Evolutionary conservation across 1,284 basidiomycete species (phyloP).

Genomic region (Sporisorium graminicola): DNA sequence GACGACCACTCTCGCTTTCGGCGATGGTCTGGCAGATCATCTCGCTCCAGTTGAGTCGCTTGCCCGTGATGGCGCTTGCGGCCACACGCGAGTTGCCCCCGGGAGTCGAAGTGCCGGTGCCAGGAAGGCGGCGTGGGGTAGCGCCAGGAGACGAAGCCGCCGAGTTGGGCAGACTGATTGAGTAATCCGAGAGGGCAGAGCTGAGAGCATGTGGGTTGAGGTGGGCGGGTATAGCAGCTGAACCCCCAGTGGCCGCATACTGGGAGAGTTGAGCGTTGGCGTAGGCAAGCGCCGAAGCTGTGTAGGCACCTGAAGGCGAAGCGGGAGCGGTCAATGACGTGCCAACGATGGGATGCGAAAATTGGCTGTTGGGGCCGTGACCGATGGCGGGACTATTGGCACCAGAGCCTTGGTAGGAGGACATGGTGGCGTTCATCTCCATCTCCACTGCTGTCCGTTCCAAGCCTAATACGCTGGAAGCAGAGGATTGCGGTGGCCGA

Average conservation of each 20-base stretch:
- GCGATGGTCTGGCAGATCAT: constrained; percentile 68
- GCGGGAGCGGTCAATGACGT: constrained; percentile 46
- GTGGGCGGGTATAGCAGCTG: constrained; percentile 48
- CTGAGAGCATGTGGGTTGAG: constrained; percentile 57
- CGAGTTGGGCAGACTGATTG: constrained; percentile 52
- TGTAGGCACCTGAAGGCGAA: constrained; percentile 47
- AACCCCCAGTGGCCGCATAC: constrained; percentile 49
- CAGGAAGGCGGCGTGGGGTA: constrained; percentile 48
- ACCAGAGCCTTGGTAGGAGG: constrained; percentile 51
- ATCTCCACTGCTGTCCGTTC: constrained; percentile 29
- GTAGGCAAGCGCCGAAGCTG: constrained; percentile 54
- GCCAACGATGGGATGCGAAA: constrained; percentile 23
- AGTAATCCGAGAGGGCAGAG: constrained; percentile 58
- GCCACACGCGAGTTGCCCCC: constrained; percentile 58
- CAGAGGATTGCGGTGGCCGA: background rate
- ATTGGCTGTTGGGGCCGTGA: constrained; percentile 18
- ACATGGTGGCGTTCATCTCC: constrained; percentile 57
- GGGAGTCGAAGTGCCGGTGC: constrained; percentile 44
- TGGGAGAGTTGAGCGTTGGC: constrained; percentile 62
- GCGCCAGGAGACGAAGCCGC: constrained; percentile 60
- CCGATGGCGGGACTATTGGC: constrained; percentile 51
- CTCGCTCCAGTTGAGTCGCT: constrained; percentile 67
- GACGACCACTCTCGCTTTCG: constrained; percentile 59
- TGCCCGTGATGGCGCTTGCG: constrained; percentile 59
- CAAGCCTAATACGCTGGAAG: constrained; percentile 9